Base-by-base conservation (phyloP, 148 eudicot genomes). In the Linanthus parryae region DNA sequence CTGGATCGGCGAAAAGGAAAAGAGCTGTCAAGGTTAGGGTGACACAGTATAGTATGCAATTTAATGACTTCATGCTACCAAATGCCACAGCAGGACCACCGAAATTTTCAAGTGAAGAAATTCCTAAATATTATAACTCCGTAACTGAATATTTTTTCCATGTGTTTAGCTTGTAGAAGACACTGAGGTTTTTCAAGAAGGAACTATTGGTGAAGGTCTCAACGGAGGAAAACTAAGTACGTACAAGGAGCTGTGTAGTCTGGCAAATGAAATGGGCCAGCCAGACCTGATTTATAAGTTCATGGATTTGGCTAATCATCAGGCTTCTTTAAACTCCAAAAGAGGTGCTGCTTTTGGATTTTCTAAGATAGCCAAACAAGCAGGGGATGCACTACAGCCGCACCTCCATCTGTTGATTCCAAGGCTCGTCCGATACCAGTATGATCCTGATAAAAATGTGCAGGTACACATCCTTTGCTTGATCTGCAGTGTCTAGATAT, bases 331-430 rank as follows among this genome's bases (percentile, higher is more conserved):
- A 53, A 91, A 81, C 71, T 91, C 98, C 37, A 91, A 91, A 72
- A 81, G 98, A 70, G 98, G 95, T 60, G 98, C 89, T 62, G 98
- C 98, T 48, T 91, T 86, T 81, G 98, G 98, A 23, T 91, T 91
- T 66, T 91, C 98, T 29, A 91, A 82, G 74, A 91, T 91, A 50
- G 98, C 98, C 50, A 91, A 91, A 72, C 89, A 69, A 70, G 94
- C 95, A 57, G 98, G 98, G 59, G 95, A 83, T 77, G 98, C 90
- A 55, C 78, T 91, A 57, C 66, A 77, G 41, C 98, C 95, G 21
- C 80, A 83, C 63, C 76, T 91, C 15, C 76, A 70, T 38, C 52
- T 74, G 54, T 74, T 91, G 68, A 48, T 91, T 49, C 98, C 98
- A 29, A 91, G 98, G 66, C 94, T 91, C 52, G 77, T 91, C 57